Evolutionary conservation across 73 alveolate species (phyloP), one percentile per base, ranked within the genome.

Genomic region (Effrenium voratum): DNA sequence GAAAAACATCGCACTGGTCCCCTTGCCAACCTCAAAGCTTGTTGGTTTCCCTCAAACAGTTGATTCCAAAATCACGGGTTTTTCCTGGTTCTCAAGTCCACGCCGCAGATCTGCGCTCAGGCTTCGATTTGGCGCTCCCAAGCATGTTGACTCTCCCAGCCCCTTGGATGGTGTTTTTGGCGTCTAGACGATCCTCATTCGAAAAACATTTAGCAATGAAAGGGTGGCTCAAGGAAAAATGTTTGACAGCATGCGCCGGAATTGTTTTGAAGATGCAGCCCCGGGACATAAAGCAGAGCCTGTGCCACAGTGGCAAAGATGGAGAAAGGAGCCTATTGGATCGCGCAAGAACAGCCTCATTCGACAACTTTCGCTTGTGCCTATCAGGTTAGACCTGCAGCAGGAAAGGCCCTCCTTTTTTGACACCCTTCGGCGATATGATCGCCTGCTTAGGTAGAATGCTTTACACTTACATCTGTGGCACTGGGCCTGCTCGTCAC

Each of bases 401-500:
- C n/a, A n/a, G n/a, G n/a, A n/a, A n/a, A n/a, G n/a, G n/a, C n/a
- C n/a, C n/a, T n/a, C n/a, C n/a, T n/a, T n/a, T n/a, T n/a, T n/a
- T n/a, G n/a, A n/a, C n/a, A n/a, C n/a, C n/a, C n/a, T n/a, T n/a
- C n/a, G n/a, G n/a, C n/a, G n/a, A n/a, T n/a, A n/a, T n/a, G n/a
- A n/a, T n/a, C n/a, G n/a, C n/a, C 76, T 12, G 1, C 66, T 32
- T 28, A 90, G 97, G 97, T 90, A 3, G 97, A 90, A 47, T 90
- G 97, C 87, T 90, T 90, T 43, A 90, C 97, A 15, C 46, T 90
- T 73, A 90, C 97, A 6, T 90, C 97, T 41, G 97, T 90, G 44
- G 97, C 97, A 13, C 73, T 90, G 86, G 97, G 97, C 44, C n/a
- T 90, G 97, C 87, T 90, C 46, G 97, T 90, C 59, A 90, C 97